Evolutionary conservation across 805 yeast species (phyloP), one percentile per base, ranked within the genome.

Genomic region (Suhomyces prunicola): DNA sequence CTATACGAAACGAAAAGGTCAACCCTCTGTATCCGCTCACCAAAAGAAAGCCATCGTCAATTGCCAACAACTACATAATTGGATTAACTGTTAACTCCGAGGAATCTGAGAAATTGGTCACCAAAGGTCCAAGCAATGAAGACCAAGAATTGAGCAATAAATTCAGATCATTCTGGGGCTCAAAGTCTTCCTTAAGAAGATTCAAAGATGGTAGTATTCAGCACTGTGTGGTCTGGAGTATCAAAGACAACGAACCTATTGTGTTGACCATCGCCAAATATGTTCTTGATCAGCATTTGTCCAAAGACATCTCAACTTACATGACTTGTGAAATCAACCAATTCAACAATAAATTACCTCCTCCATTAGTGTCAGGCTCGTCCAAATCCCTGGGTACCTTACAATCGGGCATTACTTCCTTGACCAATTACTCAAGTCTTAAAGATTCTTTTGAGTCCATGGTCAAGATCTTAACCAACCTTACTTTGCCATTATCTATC

Each of bases 131-230:
- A 8, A 71, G 76, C 39, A 83, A 85, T 57, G 67, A 63, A 45
- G 81, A 81, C 40, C 78, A 81, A 40, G 87, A 83, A 31, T 72
- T 73, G 42, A 84, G 78, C 13, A 73, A 80, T 6, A 77, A 79
- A 51, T 94, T 94, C 73, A 82, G 88, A 59, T 72, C 82, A 5
- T 92, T 94, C 65, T 94, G 99, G 99, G 97, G 97, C 9, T 64
- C 80, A 8, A 86, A 83, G 58, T 84, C 96, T 0, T 89, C 94
- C 12, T 76, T 94, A 52, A 84, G 99, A 75, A 83, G 94, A 66
- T 94, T 93, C 74, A 91, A 89, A 64, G 97, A 94, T 70, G 97
- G 97, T 39, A 77, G 87, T 4, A 91, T 94, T 54, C 86, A 84
- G 56, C 96, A 94, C 70, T 88, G 96, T 67, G 96, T 94, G 52